phyloP scores from a whole-genome alignment of 2,329 filamentous ascomycete species.

The Trichoderma afroharzianum region DNA sequence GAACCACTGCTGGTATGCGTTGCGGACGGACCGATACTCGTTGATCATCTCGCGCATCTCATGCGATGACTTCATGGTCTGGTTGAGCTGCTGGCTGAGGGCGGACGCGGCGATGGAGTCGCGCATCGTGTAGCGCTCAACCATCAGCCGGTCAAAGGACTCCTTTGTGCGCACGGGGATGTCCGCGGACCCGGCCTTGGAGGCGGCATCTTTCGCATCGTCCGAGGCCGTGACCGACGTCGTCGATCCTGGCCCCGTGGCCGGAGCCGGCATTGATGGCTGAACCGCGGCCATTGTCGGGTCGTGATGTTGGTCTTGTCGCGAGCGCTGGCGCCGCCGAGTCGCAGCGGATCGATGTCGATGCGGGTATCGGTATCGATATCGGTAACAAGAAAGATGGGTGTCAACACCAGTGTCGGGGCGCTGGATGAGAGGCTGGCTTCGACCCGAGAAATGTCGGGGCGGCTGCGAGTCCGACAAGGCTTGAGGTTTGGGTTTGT shows the following conservation, averaged over 20 bases:
- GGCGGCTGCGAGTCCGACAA: constrained; percentile 7
- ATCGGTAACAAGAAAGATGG: background rate
- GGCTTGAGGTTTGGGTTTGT: constrained; percentile 16
- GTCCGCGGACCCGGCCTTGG: constrained; percentile 23
- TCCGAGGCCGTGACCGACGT: constrained; percentile 28
- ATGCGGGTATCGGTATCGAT: background rate
- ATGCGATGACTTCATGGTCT: constrained; percentile 55
- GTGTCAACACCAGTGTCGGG: background rate
- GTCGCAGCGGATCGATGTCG: constrained; percentile 29
- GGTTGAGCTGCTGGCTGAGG: constrained; percentile 48
- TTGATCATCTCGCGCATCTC: constrained; percentile 64
- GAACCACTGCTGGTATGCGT: constrained; percentile 53
- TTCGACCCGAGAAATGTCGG: background rate
- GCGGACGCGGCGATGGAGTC: constrained; percentile 54
- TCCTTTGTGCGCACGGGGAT: constrained; percentile 53
- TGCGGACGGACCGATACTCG: constrained; percentile 62
- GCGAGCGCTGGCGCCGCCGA: constrained; percentile 32
- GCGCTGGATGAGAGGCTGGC: background rate
- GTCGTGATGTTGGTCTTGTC: constrained; percentile 16
- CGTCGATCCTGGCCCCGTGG: constrained; percentile 32
- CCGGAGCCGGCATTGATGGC: constrained; percentile 36
- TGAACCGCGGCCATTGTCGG: constrained; percentile 42
- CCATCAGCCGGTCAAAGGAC: constrained; percentile 49
- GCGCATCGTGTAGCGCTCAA: constrained; percentile 52
- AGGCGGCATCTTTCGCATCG: constrained; percentile 27